Percentiles rank a stretch among this genome's conserved stretches.
Conservation (phyloP, 202 grass and related monocot species). For the Carex arenaria region DNA sequence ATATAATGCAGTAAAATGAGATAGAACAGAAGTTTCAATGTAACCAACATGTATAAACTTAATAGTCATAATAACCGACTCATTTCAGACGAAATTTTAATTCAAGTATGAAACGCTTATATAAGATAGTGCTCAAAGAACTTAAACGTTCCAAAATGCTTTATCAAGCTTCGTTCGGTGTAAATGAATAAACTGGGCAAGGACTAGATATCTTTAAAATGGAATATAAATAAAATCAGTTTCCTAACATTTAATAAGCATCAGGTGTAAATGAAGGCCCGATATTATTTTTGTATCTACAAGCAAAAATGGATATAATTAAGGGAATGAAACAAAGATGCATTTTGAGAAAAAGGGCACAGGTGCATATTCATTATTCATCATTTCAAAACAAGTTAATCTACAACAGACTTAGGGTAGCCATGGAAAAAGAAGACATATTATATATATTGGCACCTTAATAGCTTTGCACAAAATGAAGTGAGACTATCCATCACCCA, state of each 20-base stretch:
- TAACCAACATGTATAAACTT: neutral
- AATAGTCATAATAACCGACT: neutral
- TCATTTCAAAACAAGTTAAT: neutral
- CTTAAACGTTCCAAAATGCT: neutral
- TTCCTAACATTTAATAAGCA: neutral
- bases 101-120: neutral
- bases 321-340: neutral
- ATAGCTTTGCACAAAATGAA: constrained; percentile 36
- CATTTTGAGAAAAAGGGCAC: neutral
- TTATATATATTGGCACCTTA: constrained; percentile 39
- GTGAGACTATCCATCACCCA: constrained; percentile 74
- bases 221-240: neutral
- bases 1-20: neutral
- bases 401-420: neutral
- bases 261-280: neutral
- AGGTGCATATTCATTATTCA: neutral
- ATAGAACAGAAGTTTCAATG: neutral
- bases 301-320: neutral
- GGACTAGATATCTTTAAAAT: neutral
- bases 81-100: neutral
- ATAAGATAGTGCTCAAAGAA: neutral
- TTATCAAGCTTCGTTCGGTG: neutral
- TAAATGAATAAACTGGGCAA: neutral
- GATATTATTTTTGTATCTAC: neutral
- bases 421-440: neutral